A percentile compares a stretch with the other conserved stretches of the same genome.
These are phyloP conservation scores for Emergomyces orientalis DNA, from an alignment of 2,329 filamentous ascomycete species.

Conservation along the genomic window DNA sequence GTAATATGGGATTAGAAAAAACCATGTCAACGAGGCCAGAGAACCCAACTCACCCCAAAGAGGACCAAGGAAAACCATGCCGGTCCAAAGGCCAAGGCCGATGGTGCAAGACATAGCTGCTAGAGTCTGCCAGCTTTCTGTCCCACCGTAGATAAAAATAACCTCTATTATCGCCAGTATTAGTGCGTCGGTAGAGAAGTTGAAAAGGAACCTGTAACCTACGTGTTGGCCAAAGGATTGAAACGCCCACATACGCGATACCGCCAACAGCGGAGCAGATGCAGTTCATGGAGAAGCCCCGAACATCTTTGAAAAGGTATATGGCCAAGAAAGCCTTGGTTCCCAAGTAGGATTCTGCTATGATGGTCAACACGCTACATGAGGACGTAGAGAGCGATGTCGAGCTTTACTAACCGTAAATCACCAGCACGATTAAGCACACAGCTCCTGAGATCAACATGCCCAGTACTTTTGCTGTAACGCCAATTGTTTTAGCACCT, in stretches of 20 bases:
- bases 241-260: conserved; percentile 2
- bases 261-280: conserved; percentile 4
- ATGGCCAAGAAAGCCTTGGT: not conserved
- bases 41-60: conserved; percentile 4
- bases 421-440: not conserved
- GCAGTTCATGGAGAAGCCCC: conserved; percentile 7
- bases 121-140: not conserved
- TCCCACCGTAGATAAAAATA: conserved; percentile 1
- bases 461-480: conserved; percentile 1
- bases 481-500: not conserved
- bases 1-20: not conserved
- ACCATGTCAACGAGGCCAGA: not conserved
- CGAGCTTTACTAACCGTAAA: no score
- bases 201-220: not conserved
- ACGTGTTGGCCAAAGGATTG: conserved; percentile 6
- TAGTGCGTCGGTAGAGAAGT: not conserved
- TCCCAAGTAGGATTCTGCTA: not conserved
- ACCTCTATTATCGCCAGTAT: conserved; percentile 2
- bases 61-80: conserved; percentile 4
- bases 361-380: no score
- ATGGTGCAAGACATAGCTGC: conserved; percentile 6
- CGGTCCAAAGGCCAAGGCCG: conserved; percentile 4
- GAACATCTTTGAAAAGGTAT: conserved; percentile 6
- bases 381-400: no score
- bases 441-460: conserved; percentile 6